phyloP scores from a whole-genome alignment of 495 filamentous ascomycete species.

The Hypoxylon crocopeplum region DNA sequence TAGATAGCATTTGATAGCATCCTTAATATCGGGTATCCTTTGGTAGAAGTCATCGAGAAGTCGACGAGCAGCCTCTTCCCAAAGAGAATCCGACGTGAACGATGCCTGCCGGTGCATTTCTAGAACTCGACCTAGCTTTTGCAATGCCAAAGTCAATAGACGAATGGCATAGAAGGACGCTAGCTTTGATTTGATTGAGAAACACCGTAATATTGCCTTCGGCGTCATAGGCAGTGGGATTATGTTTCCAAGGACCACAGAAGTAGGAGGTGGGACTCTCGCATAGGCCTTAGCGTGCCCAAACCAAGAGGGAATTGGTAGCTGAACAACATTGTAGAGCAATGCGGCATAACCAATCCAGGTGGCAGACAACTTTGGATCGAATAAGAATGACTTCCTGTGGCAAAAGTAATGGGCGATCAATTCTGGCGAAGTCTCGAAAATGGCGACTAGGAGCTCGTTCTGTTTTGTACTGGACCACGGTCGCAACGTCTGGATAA shows the following conservation, averaged over 20 bases:
- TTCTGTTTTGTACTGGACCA: constrained; percentile 82
- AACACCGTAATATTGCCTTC: constrained; percentile 75
- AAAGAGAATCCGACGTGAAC: constrained; percentile 53
- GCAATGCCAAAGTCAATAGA: constrained; percentile 76
- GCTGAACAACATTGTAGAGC: constrained; percentile 75
- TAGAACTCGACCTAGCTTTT: constrained; percentile 72
- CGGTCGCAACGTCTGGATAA: constrained; percentile 80
- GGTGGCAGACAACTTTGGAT: constrained; percentile 87
- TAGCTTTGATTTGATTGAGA: constrained; percentile 75
- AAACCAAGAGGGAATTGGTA: constrained; percentile 74
- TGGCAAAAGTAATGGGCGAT: constrained; percentile 83
- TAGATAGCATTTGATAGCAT: constrained; percentile 72
- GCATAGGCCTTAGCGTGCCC: constrained; percentile 62
- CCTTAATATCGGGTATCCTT: constrained; percentile 78
- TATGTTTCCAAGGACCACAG: constrained; percentile 81
- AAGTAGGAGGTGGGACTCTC: constrained; percentile 73
- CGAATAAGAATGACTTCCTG: constrained; percentile 81
- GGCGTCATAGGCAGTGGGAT: constrained; percentile 83
- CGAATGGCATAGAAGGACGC: constrained; percentile 84
- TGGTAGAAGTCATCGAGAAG: constrained; percentile 77
- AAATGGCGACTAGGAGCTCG: constrained; percentile 79
- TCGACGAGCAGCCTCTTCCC: constrained; percentile 69
- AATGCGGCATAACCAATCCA: constrained; percentile 95
- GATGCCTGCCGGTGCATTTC: constrained; percentile 59
- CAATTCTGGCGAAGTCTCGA: constrained; percentile 80